These are phyloP conservation scores for Ceratocystis cubensis DNA, from an alignment of 2,329 filamentous ascomycete genomes.

Conservation along the genomic window DNA sequence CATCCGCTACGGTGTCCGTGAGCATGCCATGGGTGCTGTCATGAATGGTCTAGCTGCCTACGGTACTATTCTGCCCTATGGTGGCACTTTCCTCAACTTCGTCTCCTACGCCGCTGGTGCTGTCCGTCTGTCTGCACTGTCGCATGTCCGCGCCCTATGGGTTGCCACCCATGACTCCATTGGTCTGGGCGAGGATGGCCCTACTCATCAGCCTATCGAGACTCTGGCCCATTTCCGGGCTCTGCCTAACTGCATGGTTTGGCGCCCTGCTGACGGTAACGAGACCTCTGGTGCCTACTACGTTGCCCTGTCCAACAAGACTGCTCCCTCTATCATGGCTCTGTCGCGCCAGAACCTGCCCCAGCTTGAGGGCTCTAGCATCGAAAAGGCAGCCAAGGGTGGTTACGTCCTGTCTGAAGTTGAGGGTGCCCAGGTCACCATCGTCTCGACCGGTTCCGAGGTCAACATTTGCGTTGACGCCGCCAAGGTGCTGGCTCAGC, in stretches of 20 bases:
- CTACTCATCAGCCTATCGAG: conserved; percentile 98
- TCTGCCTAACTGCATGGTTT: conserved; percentile 97
- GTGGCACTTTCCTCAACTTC: conserved; percentile 98
- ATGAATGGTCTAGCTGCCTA: conserved; percentile 94
- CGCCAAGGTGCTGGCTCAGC: conserved; percentile 77
- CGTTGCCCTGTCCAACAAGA: conserved; percentile 75
- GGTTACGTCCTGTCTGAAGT: conserved; percentile 83
- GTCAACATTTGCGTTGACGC: conserved; percentile 88
- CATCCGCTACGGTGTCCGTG: conserved; percentile 81
- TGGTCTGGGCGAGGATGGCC: conserved; percentile 95
- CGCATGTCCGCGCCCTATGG: conserved; percentile 84
- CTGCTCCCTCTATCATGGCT: conserved; percentile 85
- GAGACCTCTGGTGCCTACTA: conserved; percentile 98
- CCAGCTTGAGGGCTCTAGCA: conserved; percentile 85
- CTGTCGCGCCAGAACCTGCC: conserved; percentile 97
- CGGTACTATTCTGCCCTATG: conserved; percentile 85
- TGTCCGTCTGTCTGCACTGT: conserved; percentile 85
- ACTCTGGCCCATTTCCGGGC: conserved; percentile 97
- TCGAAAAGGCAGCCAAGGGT: conserved; percentile 86
- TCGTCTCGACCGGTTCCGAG: conserved; percentile 93
- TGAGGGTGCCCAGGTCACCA: conserved; percentile 70
- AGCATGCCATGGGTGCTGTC: conserved; percentile 84
- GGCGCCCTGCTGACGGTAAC: conserved; percentile 96
- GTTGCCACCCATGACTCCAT: conserved; percentile 98
- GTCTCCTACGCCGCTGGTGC: conserved; percentile 94